Evolutionary conservation across 257 asterid species (phyloP), one percentile per base, ranked within the genome.

Genomic region (Ocimum tenuiflorum): DNA sequence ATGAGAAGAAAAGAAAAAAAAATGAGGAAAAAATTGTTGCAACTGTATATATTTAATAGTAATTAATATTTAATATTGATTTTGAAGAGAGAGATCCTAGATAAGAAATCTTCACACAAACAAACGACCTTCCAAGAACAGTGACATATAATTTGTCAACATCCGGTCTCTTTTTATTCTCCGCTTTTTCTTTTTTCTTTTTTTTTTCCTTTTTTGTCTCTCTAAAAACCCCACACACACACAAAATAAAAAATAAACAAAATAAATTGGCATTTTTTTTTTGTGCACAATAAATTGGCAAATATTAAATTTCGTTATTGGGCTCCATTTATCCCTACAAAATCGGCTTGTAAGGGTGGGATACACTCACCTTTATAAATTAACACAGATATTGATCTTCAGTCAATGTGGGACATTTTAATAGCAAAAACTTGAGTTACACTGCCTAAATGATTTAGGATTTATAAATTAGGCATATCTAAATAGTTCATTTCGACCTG

Each of bases 81-180:
- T 63, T 71, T 67, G 17, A 51, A 66, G 77, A 79, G 72, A 80
- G 77, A 81, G 91, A 91, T 91, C 97, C 91, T 87, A 91, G 91
- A 91, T 84, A 84, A 84, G 92, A 86, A 91, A 91, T 82, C 87
- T 86, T 63, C 76, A 80, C 87, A 88, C 82, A 77, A 88, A 91
- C 89, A 76, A 88, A 84, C 85, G 85, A 86, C 81, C 91, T 86
- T 86, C 95, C 68, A 74, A 81, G 85, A 90, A 86, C 88, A 86
- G 89, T 81, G 95, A 83, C 89, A 83, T 78, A 78, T 82, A 82
- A 83, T 82, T 82, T 91, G 96, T 91, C 98, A 91, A 86, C 96
- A 83, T 86, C 86, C 82, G 92, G 95, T 88, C 95, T 78, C 83
- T 80, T 77, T 77, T 71, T 77, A 68, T 82, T 78, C 68, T 81